Percentiles rank a stretch among this genome's conserved stretches.
Evolutionary conservation across 768 basidiomycete genomes (phyloP).

Genomic region (Suillus tomentosus): DNA sequence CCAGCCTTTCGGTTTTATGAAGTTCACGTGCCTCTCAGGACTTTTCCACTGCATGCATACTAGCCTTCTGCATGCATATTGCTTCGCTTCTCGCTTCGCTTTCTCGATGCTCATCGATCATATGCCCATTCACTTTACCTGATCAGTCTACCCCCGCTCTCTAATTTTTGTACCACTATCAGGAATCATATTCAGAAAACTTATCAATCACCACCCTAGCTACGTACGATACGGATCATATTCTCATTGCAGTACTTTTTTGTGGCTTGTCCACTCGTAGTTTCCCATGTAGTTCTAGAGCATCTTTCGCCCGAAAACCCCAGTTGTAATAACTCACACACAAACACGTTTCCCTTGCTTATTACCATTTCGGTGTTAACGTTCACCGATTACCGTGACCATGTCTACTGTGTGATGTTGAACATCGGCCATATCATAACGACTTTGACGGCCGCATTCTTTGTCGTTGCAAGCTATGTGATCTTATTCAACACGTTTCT

Average conservation of each 20-base stretch:
- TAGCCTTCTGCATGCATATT: slow-evolving; percentile 13
- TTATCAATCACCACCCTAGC: slow-evolving; percentile 16
- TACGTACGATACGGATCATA: slow-evolving; percentile 21
- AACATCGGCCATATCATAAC: slow-evolving; percentile 52
- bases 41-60: slow-evolving; percentile 30
- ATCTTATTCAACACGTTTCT: slow-evolving; percentile 66
- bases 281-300: slow-evolving; percentile 28
- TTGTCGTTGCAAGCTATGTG: slow-evolving; percentile 60
- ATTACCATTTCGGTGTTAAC: slow-evolving; percentile 12
- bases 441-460: slow-evolving; percentile 49
- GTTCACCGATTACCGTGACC: slow-evolving; percentile 14
- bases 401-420: slow-evolving; percentile 28
- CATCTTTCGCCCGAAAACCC: slow-evolving; percentile 16
- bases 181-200: slow-evolving; percentile 17
- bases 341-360: slow-evolving; percentile 1
- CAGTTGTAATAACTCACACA: slow-evolving; percentile 13
- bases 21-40: slow-evolving; percentile 15
- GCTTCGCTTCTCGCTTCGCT: slow-evolving; percentile 16
- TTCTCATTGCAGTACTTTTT: slow-evolving; percentile 13
- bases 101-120: slow-evolving; percentile 10
- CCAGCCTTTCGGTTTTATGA: neutral
- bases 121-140: slow-evolving; percentile 28
- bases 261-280: slow-evolving; percentile 25
- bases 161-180: slow-evolving; percentile 17
- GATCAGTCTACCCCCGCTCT: slow-evolving; percentile 35